Base-by-base conservation (phyloP, 371 early-diverging fungal genomes). In the Mucor irregularis region DNA sequence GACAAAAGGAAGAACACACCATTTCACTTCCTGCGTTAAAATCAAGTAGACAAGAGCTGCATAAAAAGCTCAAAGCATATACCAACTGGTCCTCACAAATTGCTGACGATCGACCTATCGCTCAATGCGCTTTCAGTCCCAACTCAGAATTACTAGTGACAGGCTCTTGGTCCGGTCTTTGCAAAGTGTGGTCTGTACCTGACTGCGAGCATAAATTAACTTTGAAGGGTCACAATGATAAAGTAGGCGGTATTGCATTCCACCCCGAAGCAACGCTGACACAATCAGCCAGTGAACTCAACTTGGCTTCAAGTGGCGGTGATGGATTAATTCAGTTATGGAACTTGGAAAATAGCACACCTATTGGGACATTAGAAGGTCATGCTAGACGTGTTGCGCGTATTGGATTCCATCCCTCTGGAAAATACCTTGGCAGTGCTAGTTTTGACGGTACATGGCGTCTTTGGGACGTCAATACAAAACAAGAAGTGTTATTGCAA, bases 381-480 rank as follows among this genome's bases (percentile, higher is more conserved):
- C 98, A 98, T 64, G 76, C 76, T 25, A 72, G 83, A 50, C 85
- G 97, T 17, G 93, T 98, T 1, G 82, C 90, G n/a, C 84, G 92
- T 22, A 86, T 96, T 14, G 91, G 77, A 4, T 95, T 92, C 69
- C 98, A 98, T 68, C 96, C 97, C 7, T 85, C 87, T 9, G 98
- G 97, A 7, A 70, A 81, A 48, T 96, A 82, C 53, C 64, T 98
- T 28, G 98, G 90, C 14, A 91, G 93, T 44, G 89, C 97, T 22
- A 88, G 88, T 55, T 95, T 84, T 59, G 97, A 98, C 68, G 86
- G 85, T 37, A 90, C 94, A 19, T 98, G 98, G 98, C 81, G 97
- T 49, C 78, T 98, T 19, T 98, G 96, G 96, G 97, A 97, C 69
- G 80, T 90, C 9, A 86, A 89, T 38, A 84, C 85, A 0, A 66